phyloP scores from a whole-genome alignment of 2,329 filamentous ascomycete species.

The Hortaea sp. region DNA sequence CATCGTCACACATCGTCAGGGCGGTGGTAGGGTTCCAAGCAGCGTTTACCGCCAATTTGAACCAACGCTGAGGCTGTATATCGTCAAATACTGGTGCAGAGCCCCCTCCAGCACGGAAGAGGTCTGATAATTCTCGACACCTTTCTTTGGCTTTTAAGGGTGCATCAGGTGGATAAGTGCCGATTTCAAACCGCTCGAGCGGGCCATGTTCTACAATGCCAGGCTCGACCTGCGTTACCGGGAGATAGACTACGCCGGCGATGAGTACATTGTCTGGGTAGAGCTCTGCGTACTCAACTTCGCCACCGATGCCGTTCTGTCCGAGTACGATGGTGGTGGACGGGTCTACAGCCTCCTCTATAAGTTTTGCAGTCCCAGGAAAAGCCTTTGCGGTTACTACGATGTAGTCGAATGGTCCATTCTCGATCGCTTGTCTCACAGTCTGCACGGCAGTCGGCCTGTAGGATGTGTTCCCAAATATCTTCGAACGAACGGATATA shows the following conservation, averaged over 20 bases:
- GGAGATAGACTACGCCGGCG: conserved; percentile 47
- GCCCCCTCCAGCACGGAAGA: conserved; percentile 29
- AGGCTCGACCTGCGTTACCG: conserved; percentile 40
- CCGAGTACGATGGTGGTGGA: conserved; percentile 48
- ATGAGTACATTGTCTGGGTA: conserved; percentile 46
- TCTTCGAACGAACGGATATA: conserved; percentile 31
- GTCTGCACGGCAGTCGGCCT: conserved; percentile 24
- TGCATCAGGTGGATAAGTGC: conserved; percentile 35
- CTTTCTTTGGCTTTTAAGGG: conserved; percentile 6
- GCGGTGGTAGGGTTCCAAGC: conserved; percentile 52
- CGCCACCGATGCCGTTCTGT: conserved; percentile 54
- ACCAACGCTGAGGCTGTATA: conserved; percentile 48
- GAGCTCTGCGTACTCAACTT: conserved; percentile 41
- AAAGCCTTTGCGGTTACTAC: conserved; percentile 39
- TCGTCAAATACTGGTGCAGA: conserved; percentile 42
- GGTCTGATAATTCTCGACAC: conserved; percentile 8
- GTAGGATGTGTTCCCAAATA: conserved; percentile 28
- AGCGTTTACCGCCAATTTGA: conserved; percentile 51
- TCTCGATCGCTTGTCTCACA: conserved; percentile 25
- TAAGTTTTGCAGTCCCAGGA: conserved; percentile 27
- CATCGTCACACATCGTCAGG: conserved; percentile 44
- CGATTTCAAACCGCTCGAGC: conserved; percentile 41
- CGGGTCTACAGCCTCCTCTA: conserved; percentile 30
- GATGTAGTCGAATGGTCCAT: conserved; percentile 37
- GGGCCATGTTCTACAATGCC: conserved; percentile 39